Evolutionary conservation across 148 eudicot species (phyloP).

Genomic region (Rhododendron molle): DNA sequence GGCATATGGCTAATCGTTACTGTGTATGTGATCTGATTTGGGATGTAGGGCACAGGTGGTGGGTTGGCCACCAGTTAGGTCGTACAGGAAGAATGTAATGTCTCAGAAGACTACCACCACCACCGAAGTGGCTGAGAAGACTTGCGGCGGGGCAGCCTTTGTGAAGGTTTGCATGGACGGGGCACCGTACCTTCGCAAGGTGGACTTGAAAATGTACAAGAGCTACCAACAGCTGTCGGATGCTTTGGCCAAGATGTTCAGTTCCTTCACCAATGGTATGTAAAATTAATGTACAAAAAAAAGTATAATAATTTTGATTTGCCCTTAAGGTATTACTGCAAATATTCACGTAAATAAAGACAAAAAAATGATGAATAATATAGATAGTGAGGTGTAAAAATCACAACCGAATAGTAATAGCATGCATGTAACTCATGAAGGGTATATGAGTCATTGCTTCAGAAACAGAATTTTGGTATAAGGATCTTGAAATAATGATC

Average conservation of each 20-base stretch:
- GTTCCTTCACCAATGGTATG: constrained; percentile 59
- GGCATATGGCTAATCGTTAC: not conserved
- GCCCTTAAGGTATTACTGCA: no score
- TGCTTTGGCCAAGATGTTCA: constrained; percentile 68
- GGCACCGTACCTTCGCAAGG: constrained; percentile 67
- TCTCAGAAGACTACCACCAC: constrained; percentile 24
- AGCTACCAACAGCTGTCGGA: constrained; percentile 56
- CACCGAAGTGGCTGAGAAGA: constrained; percentile 26
- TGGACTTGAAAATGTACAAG: constrained; percentile 59
- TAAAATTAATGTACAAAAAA: not conserved
- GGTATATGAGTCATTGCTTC: no score
- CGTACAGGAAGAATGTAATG: constrained; percentile 41
- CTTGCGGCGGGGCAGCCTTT: constrained; percentile 24
- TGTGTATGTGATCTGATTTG: not conserved
- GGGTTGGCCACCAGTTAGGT: constrained; percentile 53
- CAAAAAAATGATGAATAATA: no score
- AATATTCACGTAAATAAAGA: no score
- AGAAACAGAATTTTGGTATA: no score
- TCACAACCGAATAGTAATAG: no score
- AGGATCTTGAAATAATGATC: no score
- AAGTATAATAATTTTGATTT: no score
- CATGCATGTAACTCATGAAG: no score
- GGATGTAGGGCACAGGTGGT: constrained; percentile 37
- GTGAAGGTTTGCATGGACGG: constrained; percentile 74
- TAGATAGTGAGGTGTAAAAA: no score